These are phyloP conservation scores for Scutellaria barbata DNA, from an alignment of 257 asterid species.

Conservation along the genomic window DNA sequence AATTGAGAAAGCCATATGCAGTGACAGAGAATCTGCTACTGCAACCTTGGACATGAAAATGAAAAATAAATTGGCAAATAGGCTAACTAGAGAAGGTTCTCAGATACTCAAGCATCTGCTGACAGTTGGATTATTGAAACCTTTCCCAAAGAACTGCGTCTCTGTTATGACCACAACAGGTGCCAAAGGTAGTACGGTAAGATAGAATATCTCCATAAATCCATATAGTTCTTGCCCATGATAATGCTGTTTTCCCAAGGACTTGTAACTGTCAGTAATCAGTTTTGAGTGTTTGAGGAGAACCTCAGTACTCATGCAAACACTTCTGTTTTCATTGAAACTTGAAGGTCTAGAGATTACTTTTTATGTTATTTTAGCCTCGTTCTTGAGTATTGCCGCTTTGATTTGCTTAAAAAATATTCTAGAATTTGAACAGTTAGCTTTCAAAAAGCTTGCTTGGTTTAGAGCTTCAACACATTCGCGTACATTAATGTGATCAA, in stretches of 20 bases:
- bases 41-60: slow-evolving; percentile 91
- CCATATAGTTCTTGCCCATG: slow-evolving; percentile 5
- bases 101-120: slow-evolving; percentile 82
- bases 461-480: too few relatives aligned
- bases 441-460: too few relatives aligned
- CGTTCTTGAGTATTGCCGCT: too few relatives aligned
- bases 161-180: slow-evolving; percentile 97
- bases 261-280: slow-evolving; percentile 12
- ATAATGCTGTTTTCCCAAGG: not conserved
- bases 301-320: too few relatives aligned
- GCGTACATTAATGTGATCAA: too few relatives aligned
- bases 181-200: slow-evolving; percentile 98
- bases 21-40: slow-evolving; percentile 78
- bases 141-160: slow-evolving; percentile 93
- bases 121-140: slow-evolving; percentile 76
- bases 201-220: slow-evolving; percentile 35
- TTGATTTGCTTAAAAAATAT: too few relatives aligned
- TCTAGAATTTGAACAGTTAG: too few relatives aligned
- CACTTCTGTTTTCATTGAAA: too few relatives aligned
- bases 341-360: too few relatives aligned
- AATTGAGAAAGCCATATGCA: slow-evolving; percentile 73
- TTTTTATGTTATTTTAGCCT: too few relatives aligned
- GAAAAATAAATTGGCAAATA: slow-evolving; percentile 84
- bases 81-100: slow-evolving; percentile 65
- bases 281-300: not conserved